Evolutionary conservation across 2,329 filamentous ascomycete genomes (phyloP), one percentile per base, ranked within the genome.

Genomic region (Penicillium corylophilum): DNA sequence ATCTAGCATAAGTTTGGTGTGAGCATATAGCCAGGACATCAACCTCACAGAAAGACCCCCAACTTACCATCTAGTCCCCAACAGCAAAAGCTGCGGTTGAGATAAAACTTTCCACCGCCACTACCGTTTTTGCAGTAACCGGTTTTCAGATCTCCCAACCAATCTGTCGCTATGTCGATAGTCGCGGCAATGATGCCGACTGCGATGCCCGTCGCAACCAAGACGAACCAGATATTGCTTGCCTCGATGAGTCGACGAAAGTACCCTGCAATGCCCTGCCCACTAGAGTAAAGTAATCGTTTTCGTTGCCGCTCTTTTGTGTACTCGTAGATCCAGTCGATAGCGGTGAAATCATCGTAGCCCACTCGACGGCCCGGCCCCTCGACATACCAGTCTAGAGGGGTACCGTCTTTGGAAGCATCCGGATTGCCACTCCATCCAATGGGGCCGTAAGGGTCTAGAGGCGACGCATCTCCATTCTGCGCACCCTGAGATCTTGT

Each of bases 301-400:
- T 95, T 76, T 22, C 94, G 84, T 71, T 95, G 90, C 18, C 94
- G 84, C 75, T 99, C 94, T 71, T 96, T 96, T 46, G 89, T 94
- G 68, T 97, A 96, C 72, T 99, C 94, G 64, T 96, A 97, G 68
- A 97, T 97, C 94, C 94, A 99, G 76, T 99, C 94, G 70, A 99
- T 99, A 52, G 94, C 93, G 15, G 93, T 96, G 70, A 96, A 79
- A 74, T 99, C 89, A 67, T 96, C 93, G 75, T 99, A 99, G 48
- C 89, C 93, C 33, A 96, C 92, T 66, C 94, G 84, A 47, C 90
- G 84, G 1, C 92, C 92, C 0, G 90, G 91, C 1, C 90, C 91
- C 71, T 96, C 93, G 43, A 87, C 81, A 68, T 95, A 89, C 93
- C 93, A 97, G 71, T 97, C 93, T 16, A 75, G 57, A 24, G 71